Conservation (phyloP, 345 rosid species). For the Hypericum perforatum region DNA sequence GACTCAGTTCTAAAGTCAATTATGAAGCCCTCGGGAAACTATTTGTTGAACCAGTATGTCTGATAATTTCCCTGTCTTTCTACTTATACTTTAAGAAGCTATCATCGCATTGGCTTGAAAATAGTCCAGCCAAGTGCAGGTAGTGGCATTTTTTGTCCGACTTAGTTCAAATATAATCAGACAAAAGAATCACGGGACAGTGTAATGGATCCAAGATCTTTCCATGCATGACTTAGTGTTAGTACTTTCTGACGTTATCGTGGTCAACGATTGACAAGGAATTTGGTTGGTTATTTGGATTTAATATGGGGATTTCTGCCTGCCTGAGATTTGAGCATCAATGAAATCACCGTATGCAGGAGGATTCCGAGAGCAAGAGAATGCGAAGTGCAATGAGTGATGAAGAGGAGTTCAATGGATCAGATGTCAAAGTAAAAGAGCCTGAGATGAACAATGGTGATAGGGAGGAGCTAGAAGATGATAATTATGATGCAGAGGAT, state of each 20-base stretch:
- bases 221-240: too few relatives aligned
- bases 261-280: too few relatives aligned
- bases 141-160: background rate
- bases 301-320: background rate
- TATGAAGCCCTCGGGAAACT: conserved; percentile 56
- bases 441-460: background rate
- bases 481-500: conserved; percentile 16
- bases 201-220: too few relatives aligned
- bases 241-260: too few relatives aligned
- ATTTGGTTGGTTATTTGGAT: background rate
- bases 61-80: conserved; percentile 1
- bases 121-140: background rate
- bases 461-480: conserved; percentile 10
- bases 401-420: conserved; percentile 10
- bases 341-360: conserved; percentile 11
- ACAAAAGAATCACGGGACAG: too few relatives aligned
- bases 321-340: background rate
- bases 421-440: conserved; percentile 9
- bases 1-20: conserved; percentile 61
- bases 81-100: background rate
- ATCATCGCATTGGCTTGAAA: background rate
- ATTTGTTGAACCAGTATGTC: conserved; percentile 52
- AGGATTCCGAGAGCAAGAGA: conserved; percentile 21
- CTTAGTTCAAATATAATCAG: too few relatives aligned
- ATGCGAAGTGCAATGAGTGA: conserved; percentile 18